Evolutionary conservation across 805 yeast species (phyloP), one percentile per base, ranked within the genome.

Genomic region (Candida boidinii): DNA sequence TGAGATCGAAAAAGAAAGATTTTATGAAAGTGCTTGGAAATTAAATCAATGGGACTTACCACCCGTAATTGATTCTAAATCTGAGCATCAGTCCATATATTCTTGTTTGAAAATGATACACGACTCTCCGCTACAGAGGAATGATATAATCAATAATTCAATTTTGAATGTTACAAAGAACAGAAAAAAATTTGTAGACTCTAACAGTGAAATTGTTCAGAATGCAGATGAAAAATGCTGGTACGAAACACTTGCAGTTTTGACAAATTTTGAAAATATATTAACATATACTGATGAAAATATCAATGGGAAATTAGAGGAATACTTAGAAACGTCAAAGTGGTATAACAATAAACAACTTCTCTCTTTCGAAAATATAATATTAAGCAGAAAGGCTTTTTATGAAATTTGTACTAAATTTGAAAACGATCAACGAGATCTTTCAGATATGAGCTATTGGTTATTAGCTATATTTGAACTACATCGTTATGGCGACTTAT

Each of bases 21-120:
- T 54, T 1, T 81, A 68, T 48, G 75, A 70, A 37, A 77, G 86
- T 73, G 71, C 77, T 1, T 79, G 95, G 86, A 81, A 81, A 46
- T 54, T 88, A 26, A 71, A 68, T 27, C 70, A 73, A 31, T 88
- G 96, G 96, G 80, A 79, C 34, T 39, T 82, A 2, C 84, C 94
- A 0, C 39, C 49, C 1, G 64, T 77, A 1, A 49, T 46, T 3
- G 41, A 37, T 0, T 49, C 68, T 0, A 31, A 34, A 0, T 52
- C 60, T 1, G 70, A 64, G 25, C 63, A 71, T 28, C 69, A 68
- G 28, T 56, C 63, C 2, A 53, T 78, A 2, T 85, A 79, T 47
- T 58, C 62, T 4, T 49, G 73, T 1, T 56, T 81, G 38, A 77
- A 72, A 41, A 48, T 50, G 4, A 44, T 74, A 4, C 59, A 58